Conservation (phyloP, 2,329 filamentous ascomycete species). For the Parasarocladium wereldwijsianum region DNA sequence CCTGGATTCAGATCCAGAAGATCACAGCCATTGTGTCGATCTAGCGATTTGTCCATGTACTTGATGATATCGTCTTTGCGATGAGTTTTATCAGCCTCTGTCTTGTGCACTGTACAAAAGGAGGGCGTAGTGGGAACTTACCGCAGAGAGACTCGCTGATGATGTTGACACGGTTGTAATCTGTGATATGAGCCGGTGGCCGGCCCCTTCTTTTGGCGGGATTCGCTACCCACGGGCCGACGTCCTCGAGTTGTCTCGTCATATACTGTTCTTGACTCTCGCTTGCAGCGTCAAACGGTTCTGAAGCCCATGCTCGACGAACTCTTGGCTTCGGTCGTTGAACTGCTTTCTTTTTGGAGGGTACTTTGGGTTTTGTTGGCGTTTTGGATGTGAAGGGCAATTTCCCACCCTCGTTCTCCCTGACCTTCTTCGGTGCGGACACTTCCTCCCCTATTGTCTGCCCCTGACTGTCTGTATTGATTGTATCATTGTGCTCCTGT, state of each 20-base stretch:
- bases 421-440: no score
- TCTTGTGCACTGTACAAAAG: neutral
- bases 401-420: no score
- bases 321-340: no score
- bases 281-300: no score
- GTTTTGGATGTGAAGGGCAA: no score
- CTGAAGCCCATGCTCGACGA: no score
- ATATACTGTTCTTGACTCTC: no score
- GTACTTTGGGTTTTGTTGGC: no score
- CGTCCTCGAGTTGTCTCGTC: constrained; percentile 11
- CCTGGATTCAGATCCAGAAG: constrained; percentile 81
- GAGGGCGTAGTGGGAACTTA: constrained; percentile 12
- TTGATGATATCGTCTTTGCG: constrained; percentile 51
- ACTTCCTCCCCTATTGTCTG: no score
- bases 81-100: neutral
- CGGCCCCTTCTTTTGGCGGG: constrained; percentile 7
- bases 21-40: constrained; percentile 62
- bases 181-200: neutral
- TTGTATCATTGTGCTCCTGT: no score
- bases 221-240: constrained; percentile 12
- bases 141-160: constrained; percentile 35
- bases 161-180: constrained; percentile 30
- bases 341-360: no score
- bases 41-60: constrained; percentile 54
- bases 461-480: no score